phyloP scores from a whole-genome alignment of 169 alveolate genomes.

The Plasmodium coatneyi region DNA sequence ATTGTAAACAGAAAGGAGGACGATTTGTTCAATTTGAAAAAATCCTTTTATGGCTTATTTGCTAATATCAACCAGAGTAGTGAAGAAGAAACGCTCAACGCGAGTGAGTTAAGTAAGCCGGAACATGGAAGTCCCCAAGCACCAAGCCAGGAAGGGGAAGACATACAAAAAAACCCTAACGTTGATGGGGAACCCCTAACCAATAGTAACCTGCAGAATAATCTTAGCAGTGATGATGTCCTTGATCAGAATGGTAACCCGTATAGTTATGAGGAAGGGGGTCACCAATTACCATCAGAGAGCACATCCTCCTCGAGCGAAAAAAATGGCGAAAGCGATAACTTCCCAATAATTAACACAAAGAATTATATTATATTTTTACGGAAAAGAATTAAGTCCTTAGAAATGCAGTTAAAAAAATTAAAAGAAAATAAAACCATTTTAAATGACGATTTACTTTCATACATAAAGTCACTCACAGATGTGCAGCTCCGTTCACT shows the following conservation, averaged over 20 bases:
- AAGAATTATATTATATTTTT: conserved; percentile 67
- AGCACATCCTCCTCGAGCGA: not conserved
- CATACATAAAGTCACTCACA: conserved; percentile 82
- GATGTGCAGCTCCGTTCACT: conserved; percentile 81
- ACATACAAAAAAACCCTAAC: not conserved
- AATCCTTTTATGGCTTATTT: conserved; percentile 47
- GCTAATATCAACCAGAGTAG: not conserved
- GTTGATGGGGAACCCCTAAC: not conserved
- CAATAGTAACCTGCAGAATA: not conserved
- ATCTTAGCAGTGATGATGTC: not conserved
- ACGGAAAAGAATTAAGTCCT: conserved; percentile 43
- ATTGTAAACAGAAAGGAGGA: conserved; percentile 20
- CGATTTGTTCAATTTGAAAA: conserved; percentile 31
- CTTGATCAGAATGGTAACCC: not conserved
- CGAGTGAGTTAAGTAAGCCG: conserved; percentile 7
- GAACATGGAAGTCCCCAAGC: not conserved
- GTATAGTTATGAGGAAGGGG: not conserved
- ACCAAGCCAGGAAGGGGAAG: not conserved
- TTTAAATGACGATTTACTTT: conserved; percentile 79
- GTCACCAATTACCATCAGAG: not conserved
- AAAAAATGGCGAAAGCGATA: conserved; percentile 6
- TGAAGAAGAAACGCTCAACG: conserved; percentile 17
- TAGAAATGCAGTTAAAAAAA: conserved; percentile 55
- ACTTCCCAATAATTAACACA: conserved; percentile 66
- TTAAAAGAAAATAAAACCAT: conserved; percentile 42